Conservation (phyloP, 176 grass and related monocot species). For the Hsuehochloa calcarea region DNA sequence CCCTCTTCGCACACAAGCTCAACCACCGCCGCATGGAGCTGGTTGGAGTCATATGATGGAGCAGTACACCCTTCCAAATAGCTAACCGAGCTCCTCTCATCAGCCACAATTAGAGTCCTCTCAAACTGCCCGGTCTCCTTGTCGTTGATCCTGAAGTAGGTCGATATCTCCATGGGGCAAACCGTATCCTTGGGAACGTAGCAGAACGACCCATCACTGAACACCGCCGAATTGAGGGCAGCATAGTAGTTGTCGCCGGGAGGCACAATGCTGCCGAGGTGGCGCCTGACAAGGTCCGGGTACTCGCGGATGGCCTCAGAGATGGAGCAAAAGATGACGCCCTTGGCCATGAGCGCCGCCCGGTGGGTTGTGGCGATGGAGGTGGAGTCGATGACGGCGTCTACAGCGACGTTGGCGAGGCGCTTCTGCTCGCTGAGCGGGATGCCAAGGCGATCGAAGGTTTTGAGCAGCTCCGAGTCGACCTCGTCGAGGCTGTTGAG, state of each 20-base stretch:
- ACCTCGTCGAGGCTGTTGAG: conserved; percentile 85
- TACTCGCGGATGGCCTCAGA: conserved; percentile 93
- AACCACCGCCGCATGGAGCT: conserved; percentile 91
- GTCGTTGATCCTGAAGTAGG: conserved; percentile 95
- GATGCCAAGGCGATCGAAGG: conserved; percentile 88
- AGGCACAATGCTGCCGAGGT: conserved; percentile 74
- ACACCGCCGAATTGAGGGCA: conserved; percentile 88
- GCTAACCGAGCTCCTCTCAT: conserved; percentile 78
- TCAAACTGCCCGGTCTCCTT: conserved; percentile 88
- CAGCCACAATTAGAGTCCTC: conserved; percentile 83
- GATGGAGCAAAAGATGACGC: conserved; percentile 97
- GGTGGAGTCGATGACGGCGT: conserved; percentile 90
- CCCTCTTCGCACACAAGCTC: conserved; percentile 83
- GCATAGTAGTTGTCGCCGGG: conserved; percentile 86
- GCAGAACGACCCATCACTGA: conserved; percentile 97
- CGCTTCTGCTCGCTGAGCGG: conserved; percentile 93
- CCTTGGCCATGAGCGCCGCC: conserved; percentile 69
- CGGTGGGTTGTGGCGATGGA: conserved; percentile 93
- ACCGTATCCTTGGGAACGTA: conserved; percentile 91
- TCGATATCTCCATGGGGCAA: conserved; percentile 94
- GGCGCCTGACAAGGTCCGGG: conserved; percentile 67
- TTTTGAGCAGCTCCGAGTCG: conserved; percentile 70
- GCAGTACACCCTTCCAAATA: conserved; percentile 95
- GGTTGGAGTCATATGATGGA: conserved; percentile 76
- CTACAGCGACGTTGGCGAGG: conserved; percentile 88